Conservation (phyloP, 176 grass and related monocot genomes). For the Phoenix roebelenii region DNA sequence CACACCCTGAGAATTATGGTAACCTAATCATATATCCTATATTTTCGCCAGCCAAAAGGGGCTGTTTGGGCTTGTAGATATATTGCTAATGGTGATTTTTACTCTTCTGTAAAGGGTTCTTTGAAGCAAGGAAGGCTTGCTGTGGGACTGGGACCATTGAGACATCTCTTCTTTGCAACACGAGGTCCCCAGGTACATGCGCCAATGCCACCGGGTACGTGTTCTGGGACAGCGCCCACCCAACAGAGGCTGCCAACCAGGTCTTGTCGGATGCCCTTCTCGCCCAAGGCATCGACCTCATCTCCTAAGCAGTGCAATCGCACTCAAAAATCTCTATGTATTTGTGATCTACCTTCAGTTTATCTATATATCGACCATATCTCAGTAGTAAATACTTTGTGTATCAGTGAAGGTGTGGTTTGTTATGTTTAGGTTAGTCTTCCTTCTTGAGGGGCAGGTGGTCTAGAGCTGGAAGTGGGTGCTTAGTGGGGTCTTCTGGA, state of each 20-base stretch:
- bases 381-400: too few species aligned
- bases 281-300: slow-evolving; percentile 65
- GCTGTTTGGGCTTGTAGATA: too few species aligned
- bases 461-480: too few species aligned
- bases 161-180: slow-evolving; percentile 73
- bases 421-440: too few species aligned
- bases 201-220: slow-evolving; percentile 73
- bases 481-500: too few species aligned
- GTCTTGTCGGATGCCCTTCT: slow-evolving; percentile 58
- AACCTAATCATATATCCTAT: too few species aligned
- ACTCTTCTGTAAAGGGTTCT: slow-evolving; percentile 39
- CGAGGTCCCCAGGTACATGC: slow-evolving; percentile 60
- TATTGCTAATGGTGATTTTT: background rate
- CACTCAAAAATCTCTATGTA: too few species aligned
- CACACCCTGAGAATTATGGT: slow-evolving; percentile 51
- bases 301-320: slow-evolving; percentile 29
- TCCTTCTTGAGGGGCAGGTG: too few species aligned
- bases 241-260: slow-evolving; percentile 86
- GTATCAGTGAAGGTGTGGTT: too few species aligned
- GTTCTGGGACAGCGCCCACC: slow-evolving; percentile 98
- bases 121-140: slow-evolving; percentile 60
- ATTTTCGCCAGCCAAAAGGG: background rate
- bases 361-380: too few species aligned
- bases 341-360: too few species aligned
- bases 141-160: slow-evolving; percentile 92